phyloP scores from a whole-genome alignment of 2,329 filamentous ascomycete species.

The Monascus ruber region DNA sequence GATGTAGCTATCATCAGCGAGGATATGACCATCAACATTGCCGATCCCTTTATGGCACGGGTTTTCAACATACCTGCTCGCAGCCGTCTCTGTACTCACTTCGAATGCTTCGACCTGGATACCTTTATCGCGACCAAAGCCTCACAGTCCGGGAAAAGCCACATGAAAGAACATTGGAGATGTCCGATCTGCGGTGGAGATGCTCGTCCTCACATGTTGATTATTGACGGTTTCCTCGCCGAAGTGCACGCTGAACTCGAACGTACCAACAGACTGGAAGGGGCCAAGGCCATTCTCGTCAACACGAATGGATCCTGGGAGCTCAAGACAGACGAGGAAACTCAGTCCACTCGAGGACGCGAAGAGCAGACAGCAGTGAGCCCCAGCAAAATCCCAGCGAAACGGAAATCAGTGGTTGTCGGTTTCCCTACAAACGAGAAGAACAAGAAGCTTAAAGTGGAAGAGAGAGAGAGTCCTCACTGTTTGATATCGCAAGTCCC shows the following conservation, averaged over 20 bases:
- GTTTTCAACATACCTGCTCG: constrained; percentile 64
- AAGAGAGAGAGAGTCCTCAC: no score
- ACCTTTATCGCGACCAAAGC: constrained; percentile 62
- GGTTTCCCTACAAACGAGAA: not conserved
- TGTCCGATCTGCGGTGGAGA: constrained; percentile 76
- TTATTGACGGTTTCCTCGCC: constrained; percentile 63
- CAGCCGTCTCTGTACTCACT: constrained; percentile 57
- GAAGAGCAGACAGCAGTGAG: constrained; percentile 6
- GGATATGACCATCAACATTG: constrained; percentile 50
- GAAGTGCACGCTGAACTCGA: constrained; percentile 49
- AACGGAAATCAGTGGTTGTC: constrained; percentile 9
- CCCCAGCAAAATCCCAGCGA: constrained; percentile 2
- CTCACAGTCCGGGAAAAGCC: constrained; percentile 33
- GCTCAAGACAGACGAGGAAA: constrained; percentile 31
- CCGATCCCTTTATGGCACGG: constrained; percentile 54
- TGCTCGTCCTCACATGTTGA: constrained; percentile 59
- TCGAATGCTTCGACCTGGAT: constrained; percentile 82
- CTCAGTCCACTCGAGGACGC: not conserved
- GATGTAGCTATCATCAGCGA: constrained; percentile 50
- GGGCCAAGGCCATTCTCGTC: constrained; percentile 52
- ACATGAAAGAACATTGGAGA: constrained; percentile 52
- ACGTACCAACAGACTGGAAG: constrained; percentile 35
- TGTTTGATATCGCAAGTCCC: no score
- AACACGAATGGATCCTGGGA: constrained; percentile 56
- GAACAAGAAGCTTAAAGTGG: no score